These are phyloP conservation scores for Aspergillus piperis DNA, from an alignment of 2,329 filamentous ascomycete genomes.

Conservation along the genomic window DNA sequence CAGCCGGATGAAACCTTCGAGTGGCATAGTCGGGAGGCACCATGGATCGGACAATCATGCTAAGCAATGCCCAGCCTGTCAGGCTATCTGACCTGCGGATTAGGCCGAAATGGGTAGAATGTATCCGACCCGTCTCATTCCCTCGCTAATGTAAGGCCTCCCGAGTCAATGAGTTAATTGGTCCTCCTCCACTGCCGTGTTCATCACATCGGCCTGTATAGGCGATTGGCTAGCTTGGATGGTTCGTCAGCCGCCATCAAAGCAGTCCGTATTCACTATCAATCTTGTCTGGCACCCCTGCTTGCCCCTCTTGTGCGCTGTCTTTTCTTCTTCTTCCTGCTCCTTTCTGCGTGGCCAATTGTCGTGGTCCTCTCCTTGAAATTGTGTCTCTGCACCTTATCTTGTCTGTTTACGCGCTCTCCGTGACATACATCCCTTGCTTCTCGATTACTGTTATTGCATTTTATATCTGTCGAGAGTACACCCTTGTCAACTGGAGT, in stretches of 20 bases:
- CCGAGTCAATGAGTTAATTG: not conserved
- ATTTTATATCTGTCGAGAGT: not conserved
- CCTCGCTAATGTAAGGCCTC: not conserved
- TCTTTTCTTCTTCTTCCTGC: slow-evolving; percentile 1
- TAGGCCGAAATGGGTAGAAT: slow-evolving; percentile 19
- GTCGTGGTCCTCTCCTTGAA: not conserved
- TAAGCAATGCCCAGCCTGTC: slow-evolving; percentile 45
- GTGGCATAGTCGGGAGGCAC: not conserved
- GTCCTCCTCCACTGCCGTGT: not conserved
- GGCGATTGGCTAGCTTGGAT: not conserved
- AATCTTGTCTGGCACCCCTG: not conserved
- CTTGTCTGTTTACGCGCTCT: not conserved
- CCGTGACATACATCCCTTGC: not conserved
- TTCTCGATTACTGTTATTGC: too few relatives aligned
- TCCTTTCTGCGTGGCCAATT: not conserved
- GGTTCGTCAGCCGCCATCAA: not conserved
- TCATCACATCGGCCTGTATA: not conserved
- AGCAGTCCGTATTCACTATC: not conserved
- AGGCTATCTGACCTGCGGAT: slow-evolving; percentile 47
- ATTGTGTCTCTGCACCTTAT: not conserved
- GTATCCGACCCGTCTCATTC: not conserved
- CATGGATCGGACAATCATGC: not conserved
- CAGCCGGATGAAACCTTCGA: not conserved
- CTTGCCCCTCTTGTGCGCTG: slow-evolving; percentile 11
- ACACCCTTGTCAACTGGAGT: too few relatives aligned